Conservation (phyloP, 2,329 filamentous ascomycete species). For the Penicillium sumatraense region DNA sequence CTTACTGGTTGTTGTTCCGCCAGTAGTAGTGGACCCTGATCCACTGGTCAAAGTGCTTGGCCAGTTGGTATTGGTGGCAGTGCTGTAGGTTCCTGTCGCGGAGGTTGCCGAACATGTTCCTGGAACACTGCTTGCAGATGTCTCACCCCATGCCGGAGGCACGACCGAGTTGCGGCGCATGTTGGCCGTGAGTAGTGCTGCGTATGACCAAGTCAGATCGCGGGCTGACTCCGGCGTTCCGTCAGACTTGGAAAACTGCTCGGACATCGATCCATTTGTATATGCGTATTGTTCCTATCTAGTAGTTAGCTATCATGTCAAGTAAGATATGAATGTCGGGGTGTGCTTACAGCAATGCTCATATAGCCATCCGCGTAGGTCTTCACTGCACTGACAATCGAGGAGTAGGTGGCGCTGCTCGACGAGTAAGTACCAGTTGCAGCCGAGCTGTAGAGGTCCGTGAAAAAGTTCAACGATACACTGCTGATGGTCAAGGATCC, state of each 20-base stretch:
- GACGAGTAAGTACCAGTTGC: conserved; percentile 68
- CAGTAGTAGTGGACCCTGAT: conserved; percentile 12
- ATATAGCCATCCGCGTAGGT: conserved; percentile 66
- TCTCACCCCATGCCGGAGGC: conserved; percentile 41
- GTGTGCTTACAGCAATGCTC: conserved; percentile 42
- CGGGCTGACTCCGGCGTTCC: conserved; percentile 43
- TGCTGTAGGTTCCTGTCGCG: conserved; percentile 39
- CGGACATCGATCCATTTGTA: conserved; percentile 41
- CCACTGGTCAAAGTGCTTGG: conserved; percentile 32
- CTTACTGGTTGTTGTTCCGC: conserved; percentile 16
- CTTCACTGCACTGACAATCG: conserved; percentile 64
- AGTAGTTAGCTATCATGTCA: not conserved
- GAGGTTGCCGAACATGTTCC: conserved; percentile 34
- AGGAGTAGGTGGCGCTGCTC: conserved; percentile 57
- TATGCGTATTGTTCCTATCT: conserved; percentile 31
- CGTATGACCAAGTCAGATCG: conserved; percentile 53
- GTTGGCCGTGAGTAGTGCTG: conserved; percentile 45
- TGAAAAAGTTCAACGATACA: conserved; percentile 73
- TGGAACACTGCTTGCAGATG: conserved; percentile 36
- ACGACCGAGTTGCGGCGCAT: conserved; percentile 37
- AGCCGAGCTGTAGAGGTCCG: conserved; percentile 63
- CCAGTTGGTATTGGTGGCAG: conserved; percentile 38
- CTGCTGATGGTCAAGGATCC: conserved; percentile 68
- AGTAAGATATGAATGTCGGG: accelerated
- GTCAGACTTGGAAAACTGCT: conserved; percentile 45